Evolutionary conservation across 2,329 filamentous ascomycete genomes (phyloP).

Genomic region (Trichoderma sp.): DNA sequence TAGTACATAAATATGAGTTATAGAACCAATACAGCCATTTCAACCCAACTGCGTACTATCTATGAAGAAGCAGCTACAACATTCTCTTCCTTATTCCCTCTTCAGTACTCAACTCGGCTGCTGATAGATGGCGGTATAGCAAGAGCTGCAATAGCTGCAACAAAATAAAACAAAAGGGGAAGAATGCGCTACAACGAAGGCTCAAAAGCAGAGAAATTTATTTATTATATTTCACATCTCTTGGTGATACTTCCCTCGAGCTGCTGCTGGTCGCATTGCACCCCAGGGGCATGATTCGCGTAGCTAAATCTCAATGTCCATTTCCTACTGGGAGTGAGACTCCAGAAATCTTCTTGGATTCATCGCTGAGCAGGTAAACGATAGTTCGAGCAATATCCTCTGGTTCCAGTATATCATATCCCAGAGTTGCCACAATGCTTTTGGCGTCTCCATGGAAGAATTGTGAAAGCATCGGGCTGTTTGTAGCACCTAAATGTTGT

Average conservation of each 20-base stretch:
- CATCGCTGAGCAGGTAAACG: background rate
- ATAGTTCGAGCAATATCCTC: background rate
- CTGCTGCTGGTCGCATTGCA: background rate
- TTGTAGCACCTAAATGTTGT: background rate
- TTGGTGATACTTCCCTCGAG: background rate
- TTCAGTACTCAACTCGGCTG: background rate
- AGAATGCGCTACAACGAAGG: background rate
- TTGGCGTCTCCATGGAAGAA: background rate
- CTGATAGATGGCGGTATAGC: background rate
- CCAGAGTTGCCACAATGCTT: background rate
- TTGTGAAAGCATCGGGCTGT: background rate
- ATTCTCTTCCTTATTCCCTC: too few relatives aligned
- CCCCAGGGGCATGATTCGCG: accelerated
- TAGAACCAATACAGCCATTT: background rate
- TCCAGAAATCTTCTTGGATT: background rate
- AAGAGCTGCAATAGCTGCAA: background rate
- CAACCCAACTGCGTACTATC: too few relatives aligned
- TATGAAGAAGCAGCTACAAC: too few relatives aligned
- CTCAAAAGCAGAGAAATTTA: background rate
- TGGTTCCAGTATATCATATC: background rate
- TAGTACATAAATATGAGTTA: background rate
- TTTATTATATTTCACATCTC: background rate
- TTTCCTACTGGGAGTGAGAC: background rate
- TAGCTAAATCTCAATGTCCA: background rate
- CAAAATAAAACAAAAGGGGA: background rate